These are phyloP conservation scores for Cucurbitaria berberidis DNA, from an alignment of 2,329 filamentous ascomycete genomes.

Conservation along the genomic window DNA sequence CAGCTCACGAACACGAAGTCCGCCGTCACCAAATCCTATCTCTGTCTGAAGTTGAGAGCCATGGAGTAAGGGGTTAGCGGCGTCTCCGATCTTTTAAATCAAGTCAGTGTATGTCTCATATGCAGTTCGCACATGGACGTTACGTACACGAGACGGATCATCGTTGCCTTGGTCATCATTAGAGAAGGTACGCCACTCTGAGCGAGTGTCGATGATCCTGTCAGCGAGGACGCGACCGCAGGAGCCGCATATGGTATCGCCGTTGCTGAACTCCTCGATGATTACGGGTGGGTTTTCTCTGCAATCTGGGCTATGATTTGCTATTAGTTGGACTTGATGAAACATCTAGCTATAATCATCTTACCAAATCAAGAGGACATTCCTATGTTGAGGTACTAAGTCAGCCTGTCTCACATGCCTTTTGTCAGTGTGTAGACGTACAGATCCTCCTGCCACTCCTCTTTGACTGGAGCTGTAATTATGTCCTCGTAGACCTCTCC, in stretches of 20 bases:
- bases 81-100: slow-evolving; percentile 80
- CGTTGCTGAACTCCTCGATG: slow-evolving; percentile 88
- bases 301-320: slow-evolving; percentile 56
- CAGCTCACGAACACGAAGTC: slow-evolving; percentile 74
- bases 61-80: slow-evolving; percentile 85
- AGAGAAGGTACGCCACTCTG: slow-evolving; percentile 98
- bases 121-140: too few species aligned
- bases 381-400: too few species aligned
- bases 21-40: slow-evolving; percentile 81
- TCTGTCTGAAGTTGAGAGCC: slow-evolving; percentile 87
- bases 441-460: slow-evolving; percentile 79
- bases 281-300: slow-evolving; percentile 90
- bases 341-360: too few species aligned
- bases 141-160: slow-evolving; percentile 83
- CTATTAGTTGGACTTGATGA: too few species aligned
- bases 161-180: slow-evolving; percentile 97
- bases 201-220: slow-evolving; percentile 92
- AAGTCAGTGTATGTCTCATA: too few species aligned
- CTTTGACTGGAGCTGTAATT: slow-evolving; percentile 35
- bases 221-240: slow-evolving; percentile 91
- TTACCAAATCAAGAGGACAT: slow-evolving; percentile 80
- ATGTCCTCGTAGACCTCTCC: slow-evolving; percentile 53
- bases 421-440: too few species aligned
- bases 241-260: slow-evolving; percentile 77
- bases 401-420: too few species aligned